Conservation (phyloP, 768 basidiomycete genomes). For the Xanthoconium stramineum region DNA sequence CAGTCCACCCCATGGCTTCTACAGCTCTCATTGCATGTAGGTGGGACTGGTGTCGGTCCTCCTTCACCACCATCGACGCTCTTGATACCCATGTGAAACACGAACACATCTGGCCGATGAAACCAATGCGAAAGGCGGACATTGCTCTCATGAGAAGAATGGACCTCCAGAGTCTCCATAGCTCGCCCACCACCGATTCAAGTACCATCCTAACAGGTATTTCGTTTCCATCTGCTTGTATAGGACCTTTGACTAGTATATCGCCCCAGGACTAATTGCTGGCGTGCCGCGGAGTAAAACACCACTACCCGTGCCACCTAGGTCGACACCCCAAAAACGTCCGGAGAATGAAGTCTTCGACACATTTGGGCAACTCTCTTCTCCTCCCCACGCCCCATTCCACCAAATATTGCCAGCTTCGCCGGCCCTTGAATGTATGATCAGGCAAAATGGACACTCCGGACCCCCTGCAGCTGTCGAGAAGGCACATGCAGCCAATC, state of each 20-base stretch:
- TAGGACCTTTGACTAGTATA: conserved; percentile 1
- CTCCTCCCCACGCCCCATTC: conserved; percentile 14
- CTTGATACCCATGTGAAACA: conserved; percentile 45
- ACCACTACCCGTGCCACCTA: background rate
- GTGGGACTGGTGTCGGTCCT: conserved; percentile 53
- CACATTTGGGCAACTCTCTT: conserved; percentile 22
- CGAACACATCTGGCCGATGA: conserved; percentile 44
- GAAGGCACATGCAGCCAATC: conserved; percentile 2
- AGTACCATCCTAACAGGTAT: conserved; percentile 19
- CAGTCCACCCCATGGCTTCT: background rate
- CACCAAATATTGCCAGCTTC: conserved; percentile 14
- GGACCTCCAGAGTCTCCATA: conserved; percentile 36
- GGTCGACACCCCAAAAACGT: background rate
- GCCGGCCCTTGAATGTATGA: conserved; percentile 20
- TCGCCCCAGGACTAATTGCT: conserved; percentile 3
- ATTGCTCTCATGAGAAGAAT: conserved; percentile 37
- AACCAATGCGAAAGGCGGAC: conserved; percentile 45
- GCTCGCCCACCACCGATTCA: conserved; percentile 12
- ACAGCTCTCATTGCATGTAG: conserved; percentile 35
- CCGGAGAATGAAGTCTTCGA: conserved; percentile 7
- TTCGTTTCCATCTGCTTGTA: background rate
- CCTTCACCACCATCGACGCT: conserved; percentile 36
- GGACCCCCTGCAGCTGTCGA: conserved; percentile 19
- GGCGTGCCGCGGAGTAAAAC: background rate
- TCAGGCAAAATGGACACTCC: conserved; percentile 4